Percentiles rank a stretch among this genome's conserved stretches.
These are phyloP conservation scores for Picochlorum sp. DNA, from an alignment of 139 green algal species.

Conservation along the genomic window DNA sequence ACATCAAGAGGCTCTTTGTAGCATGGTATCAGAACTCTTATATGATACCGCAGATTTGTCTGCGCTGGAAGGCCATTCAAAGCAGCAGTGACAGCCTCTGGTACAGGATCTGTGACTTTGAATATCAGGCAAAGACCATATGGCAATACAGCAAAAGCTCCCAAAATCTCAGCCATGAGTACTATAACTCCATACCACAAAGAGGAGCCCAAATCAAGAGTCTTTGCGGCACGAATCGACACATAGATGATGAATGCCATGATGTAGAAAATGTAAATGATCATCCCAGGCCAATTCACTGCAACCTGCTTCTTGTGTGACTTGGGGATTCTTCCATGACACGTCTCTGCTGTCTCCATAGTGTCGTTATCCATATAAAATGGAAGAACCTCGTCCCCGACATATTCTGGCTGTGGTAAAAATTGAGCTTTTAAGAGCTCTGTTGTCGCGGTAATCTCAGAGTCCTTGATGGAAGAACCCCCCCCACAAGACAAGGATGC, in stretches of 20 bases:
- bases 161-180: conserved; percentile 41
- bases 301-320: conserved; percentile 15
- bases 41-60: conserved; percentile 39
- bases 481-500: background rate
- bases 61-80: conserved; percentile 8
- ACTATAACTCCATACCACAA: conserved; percentile 39
- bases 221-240: conserved; percentile 36
- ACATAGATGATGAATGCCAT: conserved; percentile 43
- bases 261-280: conserved; percentile 30
- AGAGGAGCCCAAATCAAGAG: conserved; percentile 39
- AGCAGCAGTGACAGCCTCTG: background rate
- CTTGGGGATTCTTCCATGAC: conserved; percentile 14
- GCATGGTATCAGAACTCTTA: conserved; percentile 48
- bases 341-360: background rate
- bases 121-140: conserved; percentile 37
- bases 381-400: conserved; percentile 23
- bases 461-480: background rate
- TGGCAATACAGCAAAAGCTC: conserved; percentile 40
- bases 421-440: conserved; percentile 6
- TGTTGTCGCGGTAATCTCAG: background rate
- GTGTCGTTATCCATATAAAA: conserved; percentile 14
- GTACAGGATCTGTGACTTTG: conserved; percentile 16
- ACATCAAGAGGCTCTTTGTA: conserved; percentile 57
- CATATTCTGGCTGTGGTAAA: conserved; percentile 11
- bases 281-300: conserved; percentile 35